phyloP scores from a whole-genome alignment of 2,329 filamentous ascomycete species.

The Mycosphaerella arachidis region DNA sequence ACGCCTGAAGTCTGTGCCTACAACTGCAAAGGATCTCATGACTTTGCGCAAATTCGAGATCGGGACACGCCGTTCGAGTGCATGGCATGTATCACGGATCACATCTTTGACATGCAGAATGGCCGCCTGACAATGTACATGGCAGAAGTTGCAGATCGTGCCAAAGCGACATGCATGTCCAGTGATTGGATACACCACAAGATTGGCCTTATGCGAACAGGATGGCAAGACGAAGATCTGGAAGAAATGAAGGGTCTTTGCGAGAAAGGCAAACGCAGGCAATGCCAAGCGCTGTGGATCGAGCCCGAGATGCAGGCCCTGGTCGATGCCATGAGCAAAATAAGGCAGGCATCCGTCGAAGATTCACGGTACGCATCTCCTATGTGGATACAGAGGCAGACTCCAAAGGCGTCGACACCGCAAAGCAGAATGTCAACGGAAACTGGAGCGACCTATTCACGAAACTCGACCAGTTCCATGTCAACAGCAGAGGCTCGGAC shows the following conservation, averaged over 20 bases:
- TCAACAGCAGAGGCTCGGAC: neutral
- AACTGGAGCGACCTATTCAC: neutral
- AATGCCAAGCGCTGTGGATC: constrained; percentile 3
- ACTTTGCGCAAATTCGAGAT: neutral
- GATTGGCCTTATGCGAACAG: neutral
- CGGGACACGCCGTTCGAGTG: constrained; percentile 6
- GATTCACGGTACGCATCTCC: neutral
- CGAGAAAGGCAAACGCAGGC: neutral
- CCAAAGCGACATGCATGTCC: neutral
- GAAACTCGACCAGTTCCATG: neutral
- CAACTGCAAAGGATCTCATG: constrained; percentile 4
- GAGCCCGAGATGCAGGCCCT: constrained; percentile 5
- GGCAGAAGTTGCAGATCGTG: constrained; percentile 2
- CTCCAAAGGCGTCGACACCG: neutral
- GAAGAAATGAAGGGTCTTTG: neutral
- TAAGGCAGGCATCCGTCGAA: constrained; percentile 6
- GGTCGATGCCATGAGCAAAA: constrained; percentile 10
- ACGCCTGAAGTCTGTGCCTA: constrained; percentile 5
- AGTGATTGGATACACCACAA: constrained; percentile 3
- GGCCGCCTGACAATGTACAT: neutral
- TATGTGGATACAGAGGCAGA: neutral
- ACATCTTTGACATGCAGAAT: neutral
- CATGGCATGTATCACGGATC: constrained; percentile 4
- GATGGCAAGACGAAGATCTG: constrained; percentile 4
- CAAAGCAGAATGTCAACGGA: neutral